Evolutionary conservation across 2,329 filamentous ascomycete genomes (phyloP), one percentile per base, ranked within the genome.

Genomic region (Aspergillus piperis): DNA sequence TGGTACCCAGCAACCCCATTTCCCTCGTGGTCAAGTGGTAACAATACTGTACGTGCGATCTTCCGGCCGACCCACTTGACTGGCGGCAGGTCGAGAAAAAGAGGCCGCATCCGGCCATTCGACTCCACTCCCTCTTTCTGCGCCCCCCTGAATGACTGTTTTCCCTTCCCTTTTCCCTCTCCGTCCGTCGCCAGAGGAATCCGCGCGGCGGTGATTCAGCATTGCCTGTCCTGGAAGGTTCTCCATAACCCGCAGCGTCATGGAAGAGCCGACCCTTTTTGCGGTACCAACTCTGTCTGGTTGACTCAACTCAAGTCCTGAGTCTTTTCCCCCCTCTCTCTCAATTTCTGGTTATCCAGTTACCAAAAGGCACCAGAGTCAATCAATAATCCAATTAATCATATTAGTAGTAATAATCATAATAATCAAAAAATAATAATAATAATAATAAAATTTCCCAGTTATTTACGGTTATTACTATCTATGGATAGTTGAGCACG

Each of bases 11-110:
- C 32, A 44, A 38, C 44, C 25, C 36, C 36, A 53, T 61, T 64
- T 63, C 27, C 63, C 69, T 68, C 61, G 66, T 69, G 67, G 66
- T 64, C 63, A 64, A 64, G 64, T 69, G 67, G 66, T 64, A 64
- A 64, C 54, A 47, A 60, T 61, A 63, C 56, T 23, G 19, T 30
- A 56, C 61, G 58, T 58, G 63, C 63, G 63, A 62, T 63, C 63
- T 63, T 52, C 58, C 23, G 55, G 23, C 50, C 30, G 42, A 55
- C 55, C 63, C 64, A 65, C 62, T 42, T 42, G 25, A 53, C 57
- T 62, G 57, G 54, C 57, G 56, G 62, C 59, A 59, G 62, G 62
- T 63, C 53, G 53, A 62, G 53, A 30, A 30, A 30, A 51, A 57
- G 53, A 58, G 54, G 56, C 61, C 62, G 63, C 54, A 62, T 66